Percentiles rank a stretch among this genome's conserved stretches.
Evolutionary conservation across 306 rosid genomes (phyloP).

Genomic region (Acacia crassicarpa): DNA sequence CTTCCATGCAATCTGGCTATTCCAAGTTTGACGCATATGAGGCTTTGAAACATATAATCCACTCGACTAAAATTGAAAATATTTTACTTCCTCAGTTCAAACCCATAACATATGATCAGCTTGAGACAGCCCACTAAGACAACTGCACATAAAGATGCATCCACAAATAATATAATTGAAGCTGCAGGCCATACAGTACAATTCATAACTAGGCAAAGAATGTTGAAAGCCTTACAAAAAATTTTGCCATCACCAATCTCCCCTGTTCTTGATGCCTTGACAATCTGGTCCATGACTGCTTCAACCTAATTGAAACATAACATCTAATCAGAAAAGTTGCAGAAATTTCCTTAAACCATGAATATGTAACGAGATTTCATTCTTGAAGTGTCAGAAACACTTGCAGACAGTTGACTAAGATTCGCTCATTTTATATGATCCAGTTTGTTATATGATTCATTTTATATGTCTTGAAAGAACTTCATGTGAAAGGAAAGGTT

Average conservation of each 20-base stretch:
- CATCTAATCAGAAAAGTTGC: constrained; percentile 24
- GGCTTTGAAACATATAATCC: background rate
- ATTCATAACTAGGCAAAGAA: background rate
- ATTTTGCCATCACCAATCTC: constrained; percentile 98
- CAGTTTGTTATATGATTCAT: background rate
- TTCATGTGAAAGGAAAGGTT: background rate
- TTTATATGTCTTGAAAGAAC: no score
- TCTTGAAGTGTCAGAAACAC: constrained; percentile 14
- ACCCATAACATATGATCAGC: background rate
- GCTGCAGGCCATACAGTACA: constrained; percentile 14
- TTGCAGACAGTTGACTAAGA: background rate
- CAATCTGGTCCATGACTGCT: constrained; percentile 68
- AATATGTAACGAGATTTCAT: background rate
- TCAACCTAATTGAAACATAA: constrained; percentile 60
- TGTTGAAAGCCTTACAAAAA: constrained; percentile 59
- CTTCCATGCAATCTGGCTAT: background rate
- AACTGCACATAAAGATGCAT: background rate
- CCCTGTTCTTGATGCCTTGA: constrained; percentile 81
- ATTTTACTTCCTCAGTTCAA: background rate
- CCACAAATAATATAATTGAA: constrained; percentile 11
- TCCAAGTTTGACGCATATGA: background rate
- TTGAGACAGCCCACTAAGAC: background rate
- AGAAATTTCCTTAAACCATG: constrained; percentile 9
- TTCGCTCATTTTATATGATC: background rate
- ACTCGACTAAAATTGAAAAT: background rate